Evolutionary conservation across 1,284 basidiomycete genomes (phyloP).

Genomic region (Rhodotorula sp.): DNA sequence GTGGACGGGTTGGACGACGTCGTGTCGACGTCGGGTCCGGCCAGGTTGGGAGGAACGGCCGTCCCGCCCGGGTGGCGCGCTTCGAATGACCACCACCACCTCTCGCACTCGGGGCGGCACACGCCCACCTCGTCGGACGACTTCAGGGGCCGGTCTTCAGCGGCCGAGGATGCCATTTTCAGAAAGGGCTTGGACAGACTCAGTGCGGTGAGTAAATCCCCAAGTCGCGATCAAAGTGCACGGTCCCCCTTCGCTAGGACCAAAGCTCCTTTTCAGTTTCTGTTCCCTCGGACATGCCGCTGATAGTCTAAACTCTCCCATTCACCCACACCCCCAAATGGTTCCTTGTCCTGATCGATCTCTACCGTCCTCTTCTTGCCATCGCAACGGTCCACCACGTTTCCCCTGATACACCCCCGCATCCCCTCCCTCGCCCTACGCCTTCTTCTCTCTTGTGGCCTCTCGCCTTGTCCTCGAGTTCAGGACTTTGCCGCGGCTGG

Average conservation of each 20-base stretch:
- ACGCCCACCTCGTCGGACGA: constrained; percentile 5
- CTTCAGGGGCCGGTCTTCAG: neutral
- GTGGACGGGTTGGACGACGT: constrained; percentile 13
- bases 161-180: neutral
- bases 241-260: too few species aligned
- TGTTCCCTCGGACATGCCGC: too few species aligned
- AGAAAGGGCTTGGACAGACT: constrained; percentile 9
- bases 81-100: too few species aligned
- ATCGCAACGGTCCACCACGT: neutral
- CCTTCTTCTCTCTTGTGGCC: neutral
- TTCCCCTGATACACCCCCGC: neutral
- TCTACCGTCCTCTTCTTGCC: neutral
- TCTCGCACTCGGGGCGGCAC: constrained; percentile 5
- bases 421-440: neutral
- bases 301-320: too few species aligned
- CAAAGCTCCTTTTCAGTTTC: too few species aligned
- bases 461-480: too few species aligned
- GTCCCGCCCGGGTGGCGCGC: too few species aligned
- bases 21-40: constrained; percentile 11
- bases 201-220: constrained; percentile 22
- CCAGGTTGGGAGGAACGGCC: neutral
- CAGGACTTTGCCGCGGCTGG: constrained; percentile 29
- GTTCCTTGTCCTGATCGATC: neutral
- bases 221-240: neutral
- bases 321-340: too few species aligned